Base-by-base conservation (phyloP, 2,329 filamentous ascomycete genomes). In the Arthrobotrys megalospora region DNA sequence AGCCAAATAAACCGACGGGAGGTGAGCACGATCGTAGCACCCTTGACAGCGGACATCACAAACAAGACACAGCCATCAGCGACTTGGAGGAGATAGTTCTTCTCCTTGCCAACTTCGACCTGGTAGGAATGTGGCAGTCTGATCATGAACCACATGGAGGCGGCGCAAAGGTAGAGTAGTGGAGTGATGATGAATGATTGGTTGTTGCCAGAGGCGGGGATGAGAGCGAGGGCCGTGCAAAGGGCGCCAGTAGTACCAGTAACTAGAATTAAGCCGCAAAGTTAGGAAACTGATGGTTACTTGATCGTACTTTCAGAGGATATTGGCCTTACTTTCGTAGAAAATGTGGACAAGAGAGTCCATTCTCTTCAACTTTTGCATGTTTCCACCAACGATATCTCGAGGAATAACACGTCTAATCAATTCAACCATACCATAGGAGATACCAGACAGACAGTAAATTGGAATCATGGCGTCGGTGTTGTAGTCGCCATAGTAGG, bases 151-250 rank as follows among this genome's bases (percentile, higher is more conserved):
- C 86, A 88, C 5, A 84, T 78, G 21, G 83, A 79, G 6, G 85
- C 84, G n/a, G 85, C 84, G 36, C 83, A 67, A 6, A 83, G 79
- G 80, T 87, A 88, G 82, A 85, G 86, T 36, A 87, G 84, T 0
- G 87, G 87, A 0, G 86, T 87, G 80, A 88, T 85, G 77, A 88
- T 84, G 82, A 87, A 88, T 48, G 86, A 85, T 71, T 85, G 86
- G 83, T 88, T 88, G 83, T 87, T 87, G 43, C 87, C 87, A 11
- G 87, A 84, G 48, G 83, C 82, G 0, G 86, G 86, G 63, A 88
- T 87, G n/a, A 88, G 82, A 8, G 83, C 86, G n/a, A 87, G 83
- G 6, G 86, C 86, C 0, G 86, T 88, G 69, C 84, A 84, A 76
- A 88, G 86, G 3, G 86, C 86, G 36, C 86, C 86, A 4, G 83